A percentile compares a stretch with the other conserved stretches of the same genome.
These are phyloP conservation scores for Paecilomyces dactylethromorphus DNA, from an alignment of 2,329 filamentous ascomycete species.

Conservation along the genomic window DNA sequence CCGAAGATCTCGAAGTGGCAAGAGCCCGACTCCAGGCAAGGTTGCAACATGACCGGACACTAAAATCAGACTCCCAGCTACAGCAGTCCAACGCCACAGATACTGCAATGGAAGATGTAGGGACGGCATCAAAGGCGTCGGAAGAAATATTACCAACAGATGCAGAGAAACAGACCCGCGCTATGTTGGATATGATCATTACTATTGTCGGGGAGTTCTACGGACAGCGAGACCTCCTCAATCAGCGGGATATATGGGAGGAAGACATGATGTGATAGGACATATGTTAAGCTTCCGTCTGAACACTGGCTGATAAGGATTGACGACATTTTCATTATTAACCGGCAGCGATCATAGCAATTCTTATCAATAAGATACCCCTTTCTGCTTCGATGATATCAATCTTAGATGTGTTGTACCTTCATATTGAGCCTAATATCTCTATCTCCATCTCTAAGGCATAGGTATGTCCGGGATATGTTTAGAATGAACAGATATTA, in stretches of 20 bases:
- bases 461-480: not conserved
- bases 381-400: not conserved
- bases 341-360: not conserved
- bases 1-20: slow-evolving; percentile 42
- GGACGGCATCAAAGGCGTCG: slow-evolving; percentile 24
- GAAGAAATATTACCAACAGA: slow-evolving; percentile 25
- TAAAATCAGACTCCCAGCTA: slow-evolving; percentile 27
- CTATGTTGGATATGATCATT: slow-evolving; percentile 87
- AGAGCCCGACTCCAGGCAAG: slow-evolving; percentile 41
- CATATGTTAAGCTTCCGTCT: not conserved
- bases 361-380: not conserved
- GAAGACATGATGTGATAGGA: slow-evolving; percentile 9
- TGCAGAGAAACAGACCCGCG: slow-evolving; percentile 36
- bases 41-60: slow-evolving; percentile 17
- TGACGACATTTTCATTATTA: not conserved
- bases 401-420: not conserved
- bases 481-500: not conserved
- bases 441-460: too few relatives aligned
- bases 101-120: slow-evolving; percentile 16
- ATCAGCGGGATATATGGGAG: slow-evolving; percentile 57
- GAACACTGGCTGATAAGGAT: not conserved
- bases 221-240: slow-evolving; percentile 78
- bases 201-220: slow-evolving; percentile 83
- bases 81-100: slow-evolving; percentile 1
- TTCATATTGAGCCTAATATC: not conserved